Conservation (phyloP, 2,329 filamentous ascomycete genomes). For the Microascus cirrosus region DNA sequence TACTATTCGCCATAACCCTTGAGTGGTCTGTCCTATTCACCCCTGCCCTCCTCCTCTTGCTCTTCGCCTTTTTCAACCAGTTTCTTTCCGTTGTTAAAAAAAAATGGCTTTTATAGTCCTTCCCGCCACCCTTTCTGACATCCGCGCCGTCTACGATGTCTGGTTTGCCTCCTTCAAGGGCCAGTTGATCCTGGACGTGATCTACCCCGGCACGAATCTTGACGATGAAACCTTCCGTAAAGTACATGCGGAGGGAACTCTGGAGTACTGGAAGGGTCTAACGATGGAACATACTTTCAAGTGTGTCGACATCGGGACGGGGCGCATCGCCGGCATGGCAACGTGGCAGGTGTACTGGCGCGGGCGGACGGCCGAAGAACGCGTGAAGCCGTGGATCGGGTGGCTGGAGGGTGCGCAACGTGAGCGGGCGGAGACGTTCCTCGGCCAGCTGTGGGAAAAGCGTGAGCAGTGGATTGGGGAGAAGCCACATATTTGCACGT, state of each 20-base stretch:
- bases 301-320: slow-evolving; percentile 28
- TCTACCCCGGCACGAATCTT: slow-evolving; percentile 22
- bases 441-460: slow-evolving; percentile 26
- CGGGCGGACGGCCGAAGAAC: slow-evolving; percentile 25
- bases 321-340: slow-evolving; percentile 33
- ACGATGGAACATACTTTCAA: slow-evolving; percentile 32
- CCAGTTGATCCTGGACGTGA: slow-evolving; percentile 24
- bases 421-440: slow-evolving; percentile 28
- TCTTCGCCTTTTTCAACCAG: neutral
- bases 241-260: slow-evolving; percentile 26
- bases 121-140: slow-evolving; percentile 32
- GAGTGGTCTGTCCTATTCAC: no score
- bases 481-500: slow-evolving; percentile 27
- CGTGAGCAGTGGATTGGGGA: slow-evolving; percentile 26
- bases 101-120: slow-evolving; percentile 25
- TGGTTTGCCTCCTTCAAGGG: slow-evolving; percentile 33
- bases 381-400: slow-evolving; percentile 27
- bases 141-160: slow-evolving; percentile 29
- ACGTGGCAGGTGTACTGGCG: slow-evolving; percentile 30
- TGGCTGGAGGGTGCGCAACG: slow-evolving; percentile 31
- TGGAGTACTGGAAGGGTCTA: slow-evolving; percentile 24
- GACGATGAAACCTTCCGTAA: slow-evolving; percentile 25
- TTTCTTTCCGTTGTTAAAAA: neutral
- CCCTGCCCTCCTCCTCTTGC: neutral
- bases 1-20: no score